Evolutionary conservation across 2,329 filamentous ascomycete species (phyloP).

Genomic region (Ilyonectria mors-panacis): DNA sequence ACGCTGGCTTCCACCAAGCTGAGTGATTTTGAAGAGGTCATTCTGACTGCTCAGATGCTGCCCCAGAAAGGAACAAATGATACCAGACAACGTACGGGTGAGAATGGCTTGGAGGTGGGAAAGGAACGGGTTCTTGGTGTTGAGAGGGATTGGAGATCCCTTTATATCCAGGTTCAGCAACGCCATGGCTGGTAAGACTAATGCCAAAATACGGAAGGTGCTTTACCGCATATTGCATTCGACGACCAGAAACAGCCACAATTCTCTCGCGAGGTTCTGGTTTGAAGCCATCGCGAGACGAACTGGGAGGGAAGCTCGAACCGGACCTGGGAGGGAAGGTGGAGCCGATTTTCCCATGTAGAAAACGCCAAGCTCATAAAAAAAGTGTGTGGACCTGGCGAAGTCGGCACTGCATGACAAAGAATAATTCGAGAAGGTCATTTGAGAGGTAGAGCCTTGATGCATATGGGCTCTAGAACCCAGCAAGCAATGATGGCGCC

Average conservation of each 20-base stretch:
- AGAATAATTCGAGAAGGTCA: neutral
- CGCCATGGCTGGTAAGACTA: too few relatives aligned
- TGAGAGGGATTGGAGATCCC: too few relatives aligned
- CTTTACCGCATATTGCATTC: neutral
- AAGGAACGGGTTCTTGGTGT: too few relatives aligned
- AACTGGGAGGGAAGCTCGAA: neutral
- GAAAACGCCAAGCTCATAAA: neutral
- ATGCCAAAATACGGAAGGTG: neutral
- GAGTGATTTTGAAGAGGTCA: neutral
- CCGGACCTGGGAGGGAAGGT: neutral
- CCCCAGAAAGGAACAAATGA: too few relatives aligned
- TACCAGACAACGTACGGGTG: neutral
- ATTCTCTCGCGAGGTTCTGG: neutral
- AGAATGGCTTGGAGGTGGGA: neutral
- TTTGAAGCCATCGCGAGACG: neutral
- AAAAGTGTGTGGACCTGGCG: neutral
- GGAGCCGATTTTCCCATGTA: neutral
- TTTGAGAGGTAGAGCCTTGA: neutral
- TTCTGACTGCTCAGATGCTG: neutral
- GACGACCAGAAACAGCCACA: neutral
- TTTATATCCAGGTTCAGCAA: too few relatives aligned
- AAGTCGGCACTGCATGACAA: neutral
- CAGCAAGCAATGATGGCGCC: neutral
- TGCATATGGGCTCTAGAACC: neutral
- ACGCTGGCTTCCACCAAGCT: constrained; percentile 47